Evolutionary conservation across 164 flowering plant species (phyloP), one percentile per base, ranked within the genome.

Genomic region (Magnolia changhungtana): DNA sequence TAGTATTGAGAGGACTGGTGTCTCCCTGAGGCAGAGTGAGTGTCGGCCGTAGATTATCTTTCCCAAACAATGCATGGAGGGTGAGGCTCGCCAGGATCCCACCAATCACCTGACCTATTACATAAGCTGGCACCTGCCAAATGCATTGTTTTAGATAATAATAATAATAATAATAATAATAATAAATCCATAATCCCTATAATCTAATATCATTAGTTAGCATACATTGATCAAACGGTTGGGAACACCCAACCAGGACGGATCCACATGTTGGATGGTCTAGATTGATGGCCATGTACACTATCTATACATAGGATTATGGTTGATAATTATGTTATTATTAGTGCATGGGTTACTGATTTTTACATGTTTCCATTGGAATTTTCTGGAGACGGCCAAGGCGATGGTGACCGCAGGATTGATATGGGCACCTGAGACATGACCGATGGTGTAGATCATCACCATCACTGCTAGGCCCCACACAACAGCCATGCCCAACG

Each of bases 391-490:
- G 18, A 82, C 72, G 4, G 93, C 90, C 29, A 88, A 85, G 77
- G 88, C 88, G 27, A 88, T 76, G 69, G 89, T 85, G 76, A 87
- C 82, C 3, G 90, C 84, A 64, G 92, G 90, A 63, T 89, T 87
- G 71, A 88, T 82, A 78, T 87, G 90, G 63, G 87, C 91, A 67
- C 91, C 91, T 21, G 89, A 88, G 73, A 88, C 37, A 76, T 89
- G 90, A 8, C 90, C 89, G 45, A 89, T 27, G 10, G 88, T 72
- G 74, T 87, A 89, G 13, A 82, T 74, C 37, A 71, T 29, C 13
- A 78, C 86, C 86, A 79, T 81, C 74, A 81, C 45, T 5, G 64
- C 83, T 18, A 80, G 20, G 4, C 89, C 87, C 83, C 86, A 84
- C 0, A 75, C 85, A 20, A 85, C 7, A 68, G 85, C 86, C 71